Evolutionary conservation across 129 eudicot genomes (phyloP).

Genomic region (Saposhnikovia divaricata): DNA sequence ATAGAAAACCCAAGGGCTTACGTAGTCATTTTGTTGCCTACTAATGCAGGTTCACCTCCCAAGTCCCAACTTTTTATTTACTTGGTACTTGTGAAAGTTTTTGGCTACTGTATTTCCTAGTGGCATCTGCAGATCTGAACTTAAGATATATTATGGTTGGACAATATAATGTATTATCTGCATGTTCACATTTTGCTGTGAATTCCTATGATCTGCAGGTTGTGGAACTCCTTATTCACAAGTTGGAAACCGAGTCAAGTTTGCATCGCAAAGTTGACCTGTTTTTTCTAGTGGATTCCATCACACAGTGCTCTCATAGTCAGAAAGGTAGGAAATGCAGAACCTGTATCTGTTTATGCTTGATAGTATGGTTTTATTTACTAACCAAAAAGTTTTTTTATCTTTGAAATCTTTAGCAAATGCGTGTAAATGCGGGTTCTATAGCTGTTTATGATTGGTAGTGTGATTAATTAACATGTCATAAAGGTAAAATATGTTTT

Average conservation of each 20-base stretch:
- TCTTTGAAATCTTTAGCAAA: background rate
- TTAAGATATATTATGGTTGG: background rate
- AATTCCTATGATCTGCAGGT: constrained; percentile 36
- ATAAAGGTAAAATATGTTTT: background rate
- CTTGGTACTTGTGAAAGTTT: background rate
- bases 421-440: background rate
- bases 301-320: constrained; percentile 85
- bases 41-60: background rate
- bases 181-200: background rate
- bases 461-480: background rate
- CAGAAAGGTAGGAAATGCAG: constrained; percentile 58
- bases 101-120: background rate
- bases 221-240: constrained; percentile 75
- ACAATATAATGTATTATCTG: background rate
- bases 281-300: constrained; percentile 84
- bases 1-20: background rate
- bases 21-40: background rate
- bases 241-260: constrained; percentile 71
- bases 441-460: background rate
- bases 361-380: background rate
- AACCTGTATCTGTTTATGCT: background rate
- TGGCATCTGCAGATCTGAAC: background rate
- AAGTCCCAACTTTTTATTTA: background rate
- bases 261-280: constrained; percentile 78
- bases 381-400: background rate